These are phyloP conservation scores for Pyropia yezoensis DNA, from an alignment of 23 red algal genomes.

Conservation along the genomic window DNA sequence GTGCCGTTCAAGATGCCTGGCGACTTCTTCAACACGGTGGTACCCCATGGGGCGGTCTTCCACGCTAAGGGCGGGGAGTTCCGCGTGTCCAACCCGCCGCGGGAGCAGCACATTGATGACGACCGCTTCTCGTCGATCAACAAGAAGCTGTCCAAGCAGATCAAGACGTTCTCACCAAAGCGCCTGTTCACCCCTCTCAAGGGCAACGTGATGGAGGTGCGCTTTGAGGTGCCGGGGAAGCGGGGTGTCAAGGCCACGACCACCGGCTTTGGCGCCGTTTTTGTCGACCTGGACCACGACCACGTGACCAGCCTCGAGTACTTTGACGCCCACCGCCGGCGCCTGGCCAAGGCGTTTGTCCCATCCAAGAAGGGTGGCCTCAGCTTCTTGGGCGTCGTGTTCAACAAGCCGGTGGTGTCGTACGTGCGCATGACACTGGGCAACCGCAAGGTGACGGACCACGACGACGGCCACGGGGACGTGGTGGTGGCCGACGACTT, in stretches of 20 bases:
- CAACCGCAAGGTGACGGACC: constrained; percentile 13
- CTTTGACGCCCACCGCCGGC: constrained; percentile 11
- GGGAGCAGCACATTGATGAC: constrained; percentile 4
- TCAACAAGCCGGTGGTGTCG: neutral
- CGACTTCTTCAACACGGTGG: constrained; percentile 42
- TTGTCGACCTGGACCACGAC: constrained; percentile 26
- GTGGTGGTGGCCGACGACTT: constrained; percentile 48
- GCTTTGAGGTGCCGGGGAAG: constrained; percentile 17
- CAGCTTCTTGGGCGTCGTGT: constrained; percentile 22
- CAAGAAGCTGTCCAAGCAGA: neutral
- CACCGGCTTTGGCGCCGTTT: constrained; percentile 37
- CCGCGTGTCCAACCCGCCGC: constrained; percentile 33
- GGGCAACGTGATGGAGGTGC: constrained; percentile 11
- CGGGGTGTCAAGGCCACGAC: constrained; percentile 5
- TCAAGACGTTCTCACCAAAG: constrained; percentile 13
- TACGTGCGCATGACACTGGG: constrained; percentile 19
- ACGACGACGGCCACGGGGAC: constrained; percentile 6
- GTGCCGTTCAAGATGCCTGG: constrained; percentile 61
- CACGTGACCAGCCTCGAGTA: constrained; percentile 20
- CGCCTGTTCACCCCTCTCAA: constrained; percentile 48
- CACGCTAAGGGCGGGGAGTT: constrained; percentile 16
- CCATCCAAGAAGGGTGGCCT: constrained; percentile 19
- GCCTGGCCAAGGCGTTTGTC: constrained; percentile 13
- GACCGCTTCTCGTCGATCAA: constrained; percentile 42
- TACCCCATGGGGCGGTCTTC: constrained; percentile 40